Conservation (phyloP, 2,329 filamentous ascomycete genomes). For the Neopestalotiopsis clavispora region DNA sequence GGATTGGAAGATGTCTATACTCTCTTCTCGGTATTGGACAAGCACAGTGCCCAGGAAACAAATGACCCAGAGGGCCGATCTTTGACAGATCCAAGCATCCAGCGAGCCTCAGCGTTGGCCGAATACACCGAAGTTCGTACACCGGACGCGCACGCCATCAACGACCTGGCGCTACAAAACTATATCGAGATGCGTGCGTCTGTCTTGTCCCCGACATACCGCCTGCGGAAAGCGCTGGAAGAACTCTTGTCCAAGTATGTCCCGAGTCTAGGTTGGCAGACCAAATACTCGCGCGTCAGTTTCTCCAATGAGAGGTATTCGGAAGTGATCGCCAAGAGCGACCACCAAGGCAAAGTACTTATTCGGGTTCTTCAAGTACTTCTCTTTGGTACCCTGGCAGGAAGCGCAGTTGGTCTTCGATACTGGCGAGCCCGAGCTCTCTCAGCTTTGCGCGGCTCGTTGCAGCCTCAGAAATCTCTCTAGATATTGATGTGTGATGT, state of each 20-base stretch:
- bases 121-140: slow-evolving; percentile 78
- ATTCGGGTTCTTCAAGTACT: slow-evolving; percentile 48
- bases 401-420: slow-evolving; percentile 11
- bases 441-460: slow-evolving; percentile 3
- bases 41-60: slow-evolving; percentile 56
- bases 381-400: slow-evolving; percentile 22
- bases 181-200: slow-evolving; percentile 93
- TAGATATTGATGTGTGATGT: neutral
- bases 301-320: slow-evolving; percentile 94
- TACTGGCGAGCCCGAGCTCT: neutral
- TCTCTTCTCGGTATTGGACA: slow-evolving; percentile 82
- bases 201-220: slow-evolving; percentile 78
- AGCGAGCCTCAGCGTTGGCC: slow-evolving; percentile 72
- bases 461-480: neutral
- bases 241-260: slow-evolving; percentile 79
- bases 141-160: slow-evolving; percentile 86
- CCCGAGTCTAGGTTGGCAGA: slow-evolving; percentile 83
- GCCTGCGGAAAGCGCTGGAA: slow-evolving; percentile 83
- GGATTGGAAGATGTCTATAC: slow-evolving; percentile 93
- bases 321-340: slow-evolving; percentile 74
- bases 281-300: slow-evolving; percentile 89
- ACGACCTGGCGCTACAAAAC: slow-evolving; percentile 87
- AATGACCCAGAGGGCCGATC: slow-evolving; percentile 40
- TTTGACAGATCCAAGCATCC: slow-evolving; percentile 55
- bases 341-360: slow-evolving; percentile 70